Base-by-base conservation (phyloP, 371 early-diverging fungal genomes). In the Sporodiniella umbellata region DNA sequence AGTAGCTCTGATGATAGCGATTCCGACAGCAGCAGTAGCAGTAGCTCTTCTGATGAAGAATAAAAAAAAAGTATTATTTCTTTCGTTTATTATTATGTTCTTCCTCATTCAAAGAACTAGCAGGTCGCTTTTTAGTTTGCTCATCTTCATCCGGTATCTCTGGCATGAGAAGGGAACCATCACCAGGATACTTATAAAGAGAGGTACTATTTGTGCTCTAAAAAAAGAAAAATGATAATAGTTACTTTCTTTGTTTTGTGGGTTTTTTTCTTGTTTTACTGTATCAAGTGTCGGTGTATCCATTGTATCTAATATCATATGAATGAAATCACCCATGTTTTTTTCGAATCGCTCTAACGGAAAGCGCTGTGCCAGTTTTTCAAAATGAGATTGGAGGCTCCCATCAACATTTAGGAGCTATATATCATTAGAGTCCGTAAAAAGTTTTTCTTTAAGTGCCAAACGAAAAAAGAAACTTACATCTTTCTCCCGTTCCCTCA, bases 321-420 rank as follows among this genome's bases (percentile, higher is more conserved):
- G 68, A 46, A 76, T 68, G 42, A 72, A 72, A 42, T 72, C 70
- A 14, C 61, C 54, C 64, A 76, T 72, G 46, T 59, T 67, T 63
- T 63, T 67, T 53, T 76, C 72, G 50, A 76, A 76, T 23, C 54
- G 38, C 28, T 60, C 56, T 4, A 75, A 45, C 2, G 83, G 83
- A 53, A 79, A 80, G 18, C 70, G 59, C 49, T 71, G 62, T 15
- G 79, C 79, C 42, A 83, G 42, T 21, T 67, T 56, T 43, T 60
- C 57, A 63, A 80, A 79, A 53, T 83, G 83, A n/a, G 61, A 43
- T 48, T 73, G 62, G 44, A 80, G 47, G 7, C 65, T 66, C 10
- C 60, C 46, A 21, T 68, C 53, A 25, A 65, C 51, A 0, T 67
- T 54, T 48, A 74, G 49, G 42, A 81, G 70, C 77, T 78, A 54